Base-by-base conservation (phyloP, 148 eudicot species). In the Rhododendron ovatum region DNA sequence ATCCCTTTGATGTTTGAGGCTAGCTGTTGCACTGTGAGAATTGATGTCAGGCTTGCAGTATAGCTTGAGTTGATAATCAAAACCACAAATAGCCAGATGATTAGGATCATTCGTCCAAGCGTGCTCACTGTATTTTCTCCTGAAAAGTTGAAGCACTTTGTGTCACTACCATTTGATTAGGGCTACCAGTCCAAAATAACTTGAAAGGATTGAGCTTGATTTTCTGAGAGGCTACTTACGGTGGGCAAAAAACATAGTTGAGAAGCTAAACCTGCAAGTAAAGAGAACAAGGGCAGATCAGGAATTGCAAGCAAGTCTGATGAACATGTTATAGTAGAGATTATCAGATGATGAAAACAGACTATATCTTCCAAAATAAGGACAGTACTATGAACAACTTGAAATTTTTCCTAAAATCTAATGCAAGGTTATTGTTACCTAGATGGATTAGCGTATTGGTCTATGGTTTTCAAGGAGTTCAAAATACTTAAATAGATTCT, bases 51-150 rank as follows among this genome's bases (percentile, higher is more conserved):
- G 92, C 98, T 96, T 41, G 99, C 98, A 48, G 98, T 95, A 88
- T 96, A 96, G 91, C 99, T 95, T 73, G 96, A 93, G 88, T 89
- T 93, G 48, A 96, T 93, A 78, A 96, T 94, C 84, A 95, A 78
- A 41, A 96, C 98, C 76, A 94, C 98, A 76, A 96, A 96, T 9
- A 96, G 89, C 98, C 99, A 96, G 78, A 96, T 92, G 63, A 95
- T 89, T 45, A 96, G 91, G 41, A 96, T 95, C 89, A 94, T 45
- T 1, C 98, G 92, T 26, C 99, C 99, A 47, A 95, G 93, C 15
- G 98, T 90, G 93, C 96, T 95, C 87, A 93, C 91, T 4, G 98
- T 96, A 83, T 92, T 95, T 89, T 96, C 98, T 91, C 95, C 99
- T 96, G 92, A 83, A 87, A 89, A 71, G 45, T 85, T 41, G 28